Conservation (phyloP, 768 basidiomycete species). For the Sistotremastrum suecicum region DNA sequence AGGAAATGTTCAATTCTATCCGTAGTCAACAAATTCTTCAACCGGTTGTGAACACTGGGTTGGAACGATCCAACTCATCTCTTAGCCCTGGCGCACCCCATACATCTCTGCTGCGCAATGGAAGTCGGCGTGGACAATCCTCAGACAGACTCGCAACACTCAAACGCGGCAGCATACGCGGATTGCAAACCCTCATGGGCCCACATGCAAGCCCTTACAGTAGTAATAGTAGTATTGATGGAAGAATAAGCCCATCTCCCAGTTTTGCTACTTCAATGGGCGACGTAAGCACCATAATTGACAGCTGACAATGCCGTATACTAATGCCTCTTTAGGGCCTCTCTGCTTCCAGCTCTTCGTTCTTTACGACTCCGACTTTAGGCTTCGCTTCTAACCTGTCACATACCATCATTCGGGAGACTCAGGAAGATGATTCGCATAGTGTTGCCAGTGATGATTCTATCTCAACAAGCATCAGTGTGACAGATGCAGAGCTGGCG, state of each 20-base stretch:
- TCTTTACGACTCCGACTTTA: conserved; percentile 63
- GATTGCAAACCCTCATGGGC: conserved; percentile 65
- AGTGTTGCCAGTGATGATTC: conserved; percentile 54
- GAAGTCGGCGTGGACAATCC: conserved; percentile 54
- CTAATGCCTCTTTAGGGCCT: conserved; percentile 26
- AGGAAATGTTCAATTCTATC: conserved; percentile 94
- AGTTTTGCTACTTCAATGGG: conserved; percentile 84
- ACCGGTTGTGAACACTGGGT: conserved; percentile 38
- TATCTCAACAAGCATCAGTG: conserved; percentile 61
- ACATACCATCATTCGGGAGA: conserved; percentile 90
- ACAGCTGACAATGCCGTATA: background rate
- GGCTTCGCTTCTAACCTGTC: conserved; percentile 95
- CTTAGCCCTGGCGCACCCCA: conserved; percentile 35
- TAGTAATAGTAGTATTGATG: conserved; percentile 71
- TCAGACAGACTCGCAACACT: conserved; percentile 55
- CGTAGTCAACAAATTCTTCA: conserved; percentile 85
- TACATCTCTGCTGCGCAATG: conserved; percentile 40
- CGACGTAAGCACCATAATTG: conserved; percentile 38
- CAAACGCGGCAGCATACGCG: conserved; percentile 87
- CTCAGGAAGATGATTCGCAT: conserved; percentile 77
- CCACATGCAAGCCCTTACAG: conserved; percentile 71
- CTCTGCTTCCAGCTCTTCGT: conserved; percentile 51
- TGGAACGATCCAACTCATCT: conserved; percentile 38
- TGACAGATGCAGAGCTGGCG: conserved; percentile 91
- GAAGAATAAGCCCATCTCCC: conserved; percentile 86